phyloP scores from a whole-genome alignment of 257 asterid genomes.

The Jacaranda mimosifolia region DNA sequence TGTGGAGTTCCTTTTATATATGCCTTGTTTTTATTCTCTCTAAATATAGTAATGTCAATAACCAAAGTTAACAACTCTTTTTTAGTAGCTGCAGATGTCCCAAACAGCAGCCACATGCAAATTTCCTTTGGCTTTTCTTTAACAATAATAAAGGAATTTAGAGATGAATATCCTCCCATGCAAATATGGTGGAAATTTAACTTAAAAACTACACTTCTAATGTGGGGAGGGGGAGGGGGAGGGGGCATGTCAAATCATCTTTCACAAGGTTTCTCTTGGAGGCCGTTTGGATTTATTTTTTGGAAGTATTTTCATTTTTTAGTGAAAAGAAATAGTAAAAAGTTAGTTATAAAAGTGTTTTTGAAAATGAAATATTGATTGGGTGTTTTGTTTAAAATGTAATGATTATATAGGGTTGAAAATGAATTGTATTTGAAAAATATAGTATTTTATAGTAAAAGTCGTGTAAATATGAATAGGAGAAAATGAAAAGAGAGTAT shows the following conservation, averaged over 20 bases:
- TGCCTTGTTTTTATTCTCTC: conserved; percentile 27
- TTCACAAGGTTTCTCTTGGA: conserved; percentile 16
- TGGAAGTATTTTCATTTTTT: too few species aligned
- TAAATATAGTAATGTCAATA: conserved; percentile 8
- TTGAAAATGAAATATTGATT: too few species aligned
- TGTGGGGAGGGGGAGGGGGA: too few species aligned
- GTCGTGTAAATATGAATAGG: too few species aligned
- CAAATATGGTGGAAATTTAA: conserved; percentile 14
- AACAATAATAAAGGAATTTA: neutral
- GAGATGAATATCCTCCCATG: conserved; percentile 26
- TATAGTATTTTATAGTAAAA: too few species aligned
- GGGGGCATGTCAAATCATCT: conserved; percentile 46
- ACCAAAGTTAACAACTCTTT: conserved; percentile 37
- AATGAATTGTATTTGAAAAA: too few species aligned
- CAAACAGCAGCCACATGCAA: conserved; percentile 34
- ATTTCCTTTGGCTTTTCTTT: conserved; percentile 31
- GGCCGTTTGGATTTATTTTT: too few species aligned
- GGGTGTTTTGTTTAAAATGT: too few species aligned
- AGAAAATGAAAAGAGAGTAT: too few species aligned
- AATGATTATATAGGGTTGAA: too few species aligned
- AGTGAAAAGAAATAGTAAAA: too few species aligned
- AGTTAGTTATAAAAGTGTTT: too few species aligned
- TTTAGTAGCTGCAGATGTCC: conserved; percentile 43
- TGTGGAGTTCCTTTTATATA: conserved; percentile 43
- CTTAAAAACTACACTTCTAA: conserved; percentile 8